Base-by-base conservation (phyloP, 2,329 filamentous ascomycete species). In the Phoma herbarum region DNA sequence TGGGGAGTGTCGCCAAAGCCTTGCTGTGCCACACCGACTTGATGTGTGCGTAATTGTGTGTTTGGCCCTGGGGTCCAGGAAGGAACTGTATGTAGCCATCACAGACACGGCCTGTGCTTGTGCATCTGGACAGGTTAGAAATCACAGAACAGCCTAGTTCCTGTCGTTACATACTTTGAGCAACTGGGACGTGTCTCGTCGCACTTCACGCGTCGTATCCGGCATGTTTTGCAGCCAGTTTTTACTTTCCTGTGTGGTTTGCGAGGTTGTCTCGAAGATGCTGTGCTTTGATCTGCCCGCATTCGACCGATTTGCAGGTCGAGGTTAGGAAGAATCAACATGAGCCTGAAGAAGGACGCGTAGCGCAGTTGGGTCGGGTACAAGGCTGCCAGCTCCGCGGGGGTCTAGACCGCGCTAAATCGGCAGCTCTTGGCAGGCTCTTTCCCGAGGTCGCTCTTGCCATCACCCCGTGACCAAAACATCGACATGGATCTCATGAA, bases 201-300 rank as follows among this genome's bases (percentile, higher is more conserved):
- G 43, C 68, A 71, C 41, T 67, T 71, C 9, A 73, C 59, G n/a
- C 61, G 64, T 26, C 69, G 66, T 20, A 64, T 59, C 41, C 67
- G 67, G 61, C 66, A 69, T 12, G 67, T 70, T 42, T 44, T 55
- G 49, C 68, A 71, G 11, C 68, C 68, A 6, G 67, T 69, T 22
- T 59, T 68, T 10, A 66, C 66, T 33, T 62, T 65, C 6, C 59
- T 26, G 12, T 47, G 48, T 4, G 16, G 11, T 25, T 28, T 57
- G 4, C 33, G 47, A 31, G 33, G 11, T 1, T n/a, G 14, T 16
- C 16, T 26, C 7, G 28, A 8, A 11, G 25, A 12, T 1, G 23
- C 6, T 10, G 7, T 25, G 7, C 10, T 28, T 14, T 4, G 11
- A 26, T 37, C 5, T 23, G 46, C 23, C 14, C 12, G 39, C 52